phyloP scores from a whole-genome alignment of 2,329 filamentous ascomycete species.

The Penicillium concentricum region DNA sequence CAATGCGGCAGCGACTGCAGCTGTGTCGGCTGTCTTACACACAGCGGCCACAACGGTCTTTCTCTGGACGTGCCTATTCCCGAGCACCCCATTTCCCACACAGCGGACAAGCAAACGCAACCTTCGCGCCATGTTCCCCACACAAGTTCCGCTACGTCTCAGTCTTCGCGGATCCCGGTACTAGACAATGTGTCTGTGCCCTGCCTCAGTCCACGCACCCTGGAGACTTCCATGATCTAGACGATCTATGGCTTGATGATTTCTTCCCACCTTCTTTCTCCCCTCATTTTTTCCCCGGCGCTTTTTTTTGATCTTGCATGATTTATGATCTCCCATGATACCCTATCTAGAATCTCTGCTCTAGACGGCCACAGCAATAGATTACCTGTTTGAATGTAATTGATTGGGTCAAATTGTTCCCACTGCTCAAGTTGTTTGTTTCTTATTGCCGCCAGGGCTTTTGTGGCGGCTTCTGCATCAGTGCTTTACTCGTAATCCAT shows the following conservation, averaged over 20 bases:
- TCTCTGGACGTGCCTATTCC: conserved; percentile 28
- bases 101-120: conserved; percentile 5
- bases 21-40: conserved; percentile 54
- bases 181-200: conserved; percentile 21
- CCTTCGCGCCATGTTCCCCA: neutral
- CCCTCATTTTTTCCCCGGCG: neutral
- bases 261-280: neutral
- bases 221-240: conserved; percentile 24
- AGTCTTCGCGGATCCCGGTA: conserved; percentile 17
- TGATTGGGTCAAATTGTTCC: neutral
- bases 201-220: conserved; percentile 23
- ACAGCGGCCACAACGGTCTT: conserved; percentile 51
- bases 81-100: neutral
- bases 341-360: conserved; percentile 22
- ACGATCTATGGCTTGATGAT: conserved; percentile 2
- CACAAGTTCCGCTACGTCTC: conserved; percentile 5
- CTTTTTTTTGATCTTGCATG: conserved; percentile 6
- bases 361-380: conserved; percentile 12
- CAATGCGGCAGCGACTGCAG: conserved; percentile 53
- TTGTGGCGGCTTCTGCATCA: neutral
- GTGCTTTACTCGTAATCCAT: neutral
- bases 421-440: neutral
- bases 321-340: conserved; percentile 31
- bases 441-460: no score
- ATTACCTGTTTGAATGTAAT: conserved; percentile 3